Evolutionary conservation across 164 flowering plant genomes (phyloP).

Genomic region (Chloranthus sessilifolius): DNA sequence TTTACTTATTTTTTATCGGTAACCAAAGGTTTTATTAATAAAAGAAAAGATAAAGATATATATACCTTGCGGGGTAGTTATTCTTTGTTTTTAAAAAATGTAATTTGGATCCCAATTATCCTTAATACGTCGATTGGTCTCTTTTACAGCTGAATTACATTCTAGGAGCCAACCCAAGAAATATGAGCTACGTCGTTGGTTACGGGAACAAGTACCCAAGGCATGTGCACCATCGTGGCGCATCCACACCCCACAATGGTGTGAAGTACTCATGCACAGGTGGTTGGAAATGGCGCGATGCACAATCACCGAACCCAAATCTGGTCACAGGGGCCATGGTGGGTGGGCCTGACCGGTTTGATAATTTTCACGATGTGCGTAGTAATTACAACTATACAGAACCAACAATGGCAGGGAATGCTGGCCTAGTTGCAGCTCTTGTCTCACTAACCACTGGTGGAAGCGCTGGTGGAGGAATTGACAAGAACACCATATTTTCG

Average conservation of each 20-base stretch:
- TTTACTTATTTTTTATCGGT: background rate
- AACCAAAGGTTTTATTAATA: no score
- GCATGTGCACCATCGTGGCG: conserved; percentile 78
- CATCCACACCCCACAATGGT: conserved; percentile 58
- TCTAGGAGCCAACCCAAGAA: conserved; percentile 66
- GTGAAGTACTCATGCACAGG: conserved; percentile 50
- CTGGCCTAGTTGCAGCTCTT: conserved; percentile 83
- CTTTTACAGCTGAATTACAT: conserved; percentile 56
- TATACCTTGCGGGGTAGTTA: no score
- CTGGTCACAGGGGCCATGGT: conserved; percentile 87
- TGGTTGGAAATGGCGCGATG: conserved; percentile 61
- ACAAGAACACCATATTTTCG: conserved; percentile 54
- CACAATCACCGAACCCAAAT: conserved; percentile 50
- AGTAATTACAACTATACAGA: conserved; percentile 50
- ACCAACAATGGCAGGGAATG: conserved; percentile 84
- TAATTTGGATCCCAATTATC: no score
- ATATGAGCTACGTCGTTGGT: conserved; percentile 83
- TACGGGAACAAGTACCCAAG: conserved; percentile 58
- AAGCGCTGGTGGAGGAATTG: conserved; percentile 16
- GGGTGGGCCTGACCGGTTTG: conserved; percentile 72
- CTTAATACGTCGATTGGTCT: no score
- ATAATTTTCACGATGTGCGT: conserved; percentile 53
- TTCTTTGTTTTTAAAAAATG: background rate
- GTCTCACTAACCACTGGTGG: conserved; percentile 50
- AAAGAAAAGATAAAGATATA: no score